Base-by-base conservation (phyloP, 2,329 filamentous ascomycete genomes). In the Sporothrix mexicana region DNA sequence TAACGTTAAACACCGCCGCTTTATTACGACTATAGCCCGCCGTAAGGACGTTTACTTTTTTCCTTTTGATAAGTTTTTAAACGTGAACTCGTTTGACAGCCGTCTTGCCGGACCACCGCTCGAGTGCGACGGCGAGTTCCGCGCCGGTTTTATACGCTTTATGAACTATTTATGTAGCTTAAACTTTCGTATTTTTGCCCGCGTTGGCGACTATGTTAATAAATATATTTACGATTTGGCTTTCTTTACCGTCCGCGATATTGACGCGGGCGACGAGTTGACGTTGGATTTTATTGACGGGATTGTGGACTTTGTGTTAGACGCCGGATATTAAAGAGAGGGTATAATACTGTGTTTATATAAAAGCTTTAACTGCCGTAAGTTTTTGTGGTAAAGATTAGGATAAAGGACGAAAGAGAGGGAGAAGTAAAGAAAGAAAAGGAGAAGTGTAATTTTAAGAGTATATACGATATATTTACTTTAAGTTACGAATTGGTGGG, bases 101-200 rank as follows among this genome's bases (percentile, higher is more conserved):
- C 83, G 88, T 0, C 84, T 92, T 0, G 83, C 84, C 3, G 86
- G 85, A 0, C 82, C 85, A 6, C 85, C 89, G 17, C 81, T 92
- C 3, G 88, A 90, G 75, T 86, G 90, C 0, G 90, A 91, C 72
- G 93, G 93, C 12, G 91, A 95, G 79, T 92, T 92, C 79, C 89
- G 91, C 84, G 92, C 93, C 0, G 92, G 92, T 0, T 92, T 92
- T 0, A 93, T 92, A 0, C 88, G 93, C 2, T 96, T 95, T 80
- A 92, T 95, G 79, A 96, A 96, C 77, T 93, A 96, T 79, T 92
- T 88, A 1, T 95, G 93, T 79, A 88, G 93, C 4, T 93, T 93
- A 0, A 95, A 95, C 77, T 86, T 94, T 78, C 86, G 91, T 15
- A 93, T 94, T 74, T 95, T 95, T 80, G 92, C 92, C 0, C 89